These are phyloP conservation scores for Phytomonas francai DNA, from an alignment of 208 protist species.

Conservation along the genomic window DNA sequence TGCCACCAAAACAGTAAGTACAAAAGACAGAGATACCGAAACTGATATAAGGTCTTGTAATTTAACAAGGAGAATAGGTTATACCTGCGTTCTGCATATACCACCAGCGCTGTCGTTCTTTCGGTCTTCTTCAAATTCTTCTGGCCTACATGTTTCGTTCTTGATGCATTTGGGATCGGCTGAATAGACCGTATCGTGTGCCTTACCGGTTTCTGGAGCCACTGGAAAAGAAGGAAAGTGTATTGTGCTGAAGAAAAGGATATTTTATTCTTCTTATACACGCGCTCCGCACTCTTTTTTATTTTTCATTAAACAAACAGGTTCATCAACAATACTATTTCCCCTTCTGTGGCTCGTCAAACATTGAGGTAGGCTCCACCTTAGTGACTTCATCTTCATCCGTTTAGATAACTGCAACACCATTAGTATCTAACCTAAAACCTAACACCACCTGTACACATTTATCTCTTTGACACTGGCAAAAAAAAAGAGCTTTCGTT, in stretches of 20 bases:
- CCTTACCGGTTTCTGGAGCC: neutral
- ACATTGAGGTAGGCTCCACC: neutral
- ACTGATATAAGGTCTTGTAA: neutral
- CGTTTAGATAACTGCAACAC: neutral
- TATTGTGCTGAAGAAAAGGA: neutral
- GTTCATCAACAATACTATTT: neutral
- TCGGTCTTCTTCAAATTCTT: neutral
- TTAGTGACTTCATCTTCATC: neutral
- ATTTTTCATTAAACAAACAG: neutral
- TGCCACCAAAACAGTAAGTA: slow-evolving; percentile 1
- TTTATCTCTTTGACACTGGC: neutral
- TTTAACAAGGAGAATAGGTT: neutral
- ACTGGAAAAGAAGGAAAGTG: neutral
- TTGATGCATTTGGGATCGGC: neutral
- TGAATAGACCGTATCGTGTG: neutral
- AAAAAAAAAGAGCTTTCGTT: neutral
- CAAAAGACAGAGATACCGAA: neutral
- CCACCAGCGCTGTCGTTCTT: neutral
- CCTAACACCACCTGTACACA: neutral
- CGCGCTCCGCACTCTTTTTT: neutral
- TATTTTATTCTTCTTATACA: neutral
- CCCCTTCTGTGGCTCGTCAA: neutral
- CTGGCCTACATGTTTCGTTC: neutral
- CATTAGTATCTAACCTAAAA: neutral
- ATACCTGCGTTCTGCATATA: neutral